phyloP scores from a whole-genome alignment of 2,329 filamentous ascomycete species.

The Chrysoporthe austroafricana region DNA sequence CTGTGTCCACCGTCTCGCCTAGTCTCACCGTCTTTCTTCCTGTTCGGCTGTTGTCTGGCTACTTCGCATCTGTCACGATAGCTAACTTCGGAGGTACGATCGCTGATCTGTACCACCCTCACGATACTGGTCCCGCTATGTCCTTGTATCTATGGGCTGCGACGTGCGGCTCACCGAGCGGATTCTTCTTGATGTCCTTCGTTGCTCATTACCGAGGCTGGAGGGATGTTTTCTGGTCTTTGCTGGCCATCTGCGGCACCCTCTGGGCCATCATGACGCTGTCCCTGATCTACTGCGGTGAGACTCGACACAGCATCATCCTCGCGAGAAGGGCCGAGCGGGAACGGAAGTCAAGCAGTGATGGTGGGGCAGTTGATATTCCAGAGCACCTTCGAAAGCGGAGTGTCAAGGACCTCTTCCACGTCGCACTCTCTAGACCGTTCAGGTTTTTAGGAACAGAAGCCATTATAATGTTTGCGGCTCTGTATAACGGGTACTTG shows the following conservation, averaged over 20 bases:
- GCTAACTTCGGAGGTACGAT: slow-evolving; percentile 49
- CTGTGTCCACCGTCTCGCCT: slow-evolving; percentile 47
- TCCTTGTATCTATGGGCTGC: slow-evolving; percentile 47
- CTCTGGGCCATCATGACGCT: slow-evolving; percentile 48
- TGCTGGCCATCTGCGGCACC: slow-evolving; percentile 48
- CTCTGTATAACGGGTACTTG: slow-evolving; percentile 52
- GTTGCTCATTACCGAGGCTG: slow-evolving; percentile 47
- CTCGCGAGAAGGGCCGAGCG: slow-evolving; percentile 40
- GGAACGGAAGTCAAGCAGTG: slow-evolving; percentile 33
- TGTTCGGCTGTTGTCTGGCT: slow-evolving; percentile 48
- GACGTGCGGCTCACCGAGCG: slow-evolving; percentile 48
- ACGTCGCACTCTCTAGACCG: slow-evolving; percentile 47
- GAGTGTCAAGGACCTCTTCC: slow-evolving; percentile 43
- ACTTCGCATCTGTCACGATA: slow-evolving; percentile 45
- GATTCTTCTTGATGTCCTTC: slow-evolving; percentile 50
- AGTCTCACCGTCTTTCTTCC: slow-evolving; percentile 46
- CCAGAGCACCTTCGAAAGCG: slow-evolving; percentile 44
- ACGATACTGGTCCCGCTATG: slow-evolving; percentile 44
- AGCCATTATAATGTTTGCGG: slow-evolving; percentile 51
- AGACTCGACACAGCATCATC: slow-evolving; percentile 40
- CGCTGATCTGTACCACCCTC: slow-evolving; percentile 47
- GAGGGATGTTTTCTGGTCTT: slow-evolving; percentile 49
- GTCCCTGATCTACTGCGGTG: slow-evolving; percentile 45
- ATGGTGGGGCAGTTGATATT: slow-evolving; percentile 37
- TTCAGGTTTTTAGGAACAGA: slow-evolving; percentile 51